Base-by-base conservation (phyloP, 2,329 filamentous ascomycete species). In the Rhexocercosporidium sp. region DNA sequence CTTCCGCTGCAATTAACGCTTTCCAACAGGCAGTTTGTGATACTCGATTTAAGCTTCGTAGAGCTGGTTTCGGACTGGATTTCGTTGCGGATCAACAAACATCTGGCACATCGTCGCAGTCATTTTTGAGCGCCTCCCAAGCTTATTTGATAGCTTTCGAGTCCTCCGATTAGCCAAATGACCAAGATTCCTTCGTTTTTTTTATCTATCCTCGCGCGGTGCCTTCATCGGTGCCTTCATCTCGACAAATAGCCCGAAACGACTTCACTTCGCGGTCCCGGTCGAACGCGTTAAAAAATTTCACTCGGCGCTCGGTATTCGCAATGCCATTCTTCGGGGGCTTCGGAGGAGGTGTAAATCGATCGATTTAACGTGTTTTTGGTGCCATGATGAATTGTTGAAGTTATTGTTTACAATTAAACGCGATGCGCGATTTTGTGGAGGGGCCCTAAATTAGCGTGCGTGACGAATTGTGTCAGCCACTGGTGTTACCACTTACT, bases 11-110 rank as follows among this genome's bases (percentile, higher is more conserved):
- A 65, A 47, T 69, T 65, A 14, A 39, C 54, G 56, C 29, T 27
- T 54, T 39, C 47, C 25, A 22, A 65, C 18, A 18, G 20, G 57
- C 41, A 67, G 25, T 29, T 69, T 29, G 51, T 59, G 31, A n/a
- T 65, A 60, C 29, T 37, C 62, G 22, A 69, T 69, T 57, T 69
- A 47, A 51, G 64, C 49, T 27, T 69, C 49, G 27, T 62, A 65
- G 5, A 18, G 31, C 41, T 67, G n/a, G 31, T 66, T 51, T 60
- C 67, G 37, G n/a, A 66, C 61, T 18, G 59, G 64, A 44, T 69
- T 66, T 54, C 29, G 39, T 22, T 29, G 25, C 6, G 37, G 64
- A 29, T 44, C 29, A 44, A 60, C 31, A 49, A 67, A 54, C 14
- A 59, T 62, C 29, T 63, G 27, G 29, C 37, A 66, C 37, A 29